Base-by-base conservation (phyloP, 345 rosid species). In the Hibiscus syriacus region DNA sequence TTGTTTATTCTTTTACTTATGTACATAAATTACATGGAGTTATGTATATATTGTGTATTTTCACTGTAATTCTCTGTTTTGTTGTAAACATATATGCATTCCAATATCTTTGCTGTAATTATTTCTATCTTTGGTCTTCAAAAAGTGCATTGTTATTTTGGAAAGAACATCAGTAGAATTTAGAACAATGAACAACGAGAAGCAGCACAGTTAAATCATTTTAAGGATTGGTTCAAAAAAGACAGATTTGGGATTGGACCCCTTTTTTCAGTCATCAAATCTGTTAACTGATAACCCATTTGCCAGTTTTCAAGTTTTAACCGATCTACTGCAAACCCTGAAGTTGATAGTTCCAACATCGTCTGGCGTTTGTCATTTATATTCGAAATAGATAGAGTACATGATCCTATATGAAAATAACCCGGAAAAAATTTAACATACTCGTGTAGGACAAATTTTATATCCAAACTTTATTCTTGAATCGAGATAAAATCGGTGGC, bases 1-100 rank as follows among this genome's bases (percentile, higher is more conserved):
- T 77, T 73, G 72, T 80, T 66, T 76, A 71, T 83, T 82, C 72
- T 79, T 75, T 76, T 77, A 76, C 80, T 16, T 59, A 9, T 55
- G 68, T 73, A 56, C 3, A 55, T 27, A 11, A 53, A 38, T 70
- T 66, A 23, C 30, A 23, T 1, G 46, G 7, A 29, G 16, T 57
- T 64, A 55, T 32, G 19, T 22, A 66, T 4, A 36, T 38, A 38
- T 38, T 64, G 26, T 64, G 19, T 30, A 43, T 7, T 55, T 49
- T 43, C 57, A 49, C 56, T 48, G 16, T 39, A 30, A 16, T 25
- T 32, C 68, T 54, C 60, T 66, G 66, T 57, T 70, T 29, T 52
- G 43, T 17, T 67, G 66, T 69, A 62, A 23, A 32, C n/a, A n/a
- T n/a, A n/a, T n/a, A n/a, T n/a, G 12, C 25, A 49, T 17, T 2